Evolutionary conservation across 371 early-diverging fungal genomes (phyloP).

Genomic region (Gilbertella persicaria): DNA sequence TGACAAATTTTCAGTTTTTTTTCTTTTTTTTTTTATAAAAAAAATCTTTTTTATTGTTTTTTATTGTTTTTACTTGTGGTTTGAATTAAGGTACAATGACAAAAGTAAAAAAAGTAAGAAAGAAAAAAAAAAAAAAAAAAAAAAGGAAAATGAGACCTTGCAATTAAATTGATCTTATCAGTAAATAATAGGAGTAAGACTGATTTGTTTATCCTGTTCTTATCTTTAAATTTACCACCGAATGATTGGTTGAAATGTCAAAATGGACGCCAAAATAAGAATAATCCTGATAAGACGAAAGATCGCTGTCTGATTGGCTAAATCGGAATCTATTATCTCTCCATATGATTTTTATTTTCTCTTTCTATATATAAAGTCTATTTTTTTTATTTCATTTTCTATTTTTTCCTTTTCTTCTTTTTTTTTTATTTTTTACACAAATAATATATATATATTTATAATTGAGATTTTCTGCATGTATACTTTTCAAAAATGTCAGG

Average conservation of each 20-base stretch:
- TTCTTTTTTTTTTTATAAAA: not conserved
- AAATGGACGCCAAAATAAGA: slow-evolving; percentile 13
- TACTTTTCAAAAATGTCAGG: slow-evolving; percentile 8
- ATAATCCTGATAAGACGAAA: slow-evolving; percentile 26
- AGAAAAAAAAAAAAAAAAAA: not conserved
- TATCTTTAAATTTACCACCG: not conserved
- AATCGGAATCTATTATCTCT: slow-evolving; percentile 19
- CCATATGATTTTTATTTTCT: slow-evolving; percentile 16
- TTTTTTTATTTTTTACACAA: no score
- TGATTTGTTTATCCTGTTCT: not conserved
- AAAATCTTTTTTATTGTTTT: not conserved
- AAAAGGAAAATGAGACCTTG: not conserved
- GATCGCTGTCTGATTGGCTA: slow-evolving; percentile 10
- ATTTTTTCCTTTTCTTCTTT: slow-evolving; percentile 2
- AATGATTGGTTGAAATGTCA: slow-evolving; percentile 15
- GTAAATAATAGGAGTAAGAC: not conserved
- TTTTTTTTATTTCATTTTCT: slow-evolving; percentile 4
- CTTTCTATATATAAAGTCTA: not conserved
- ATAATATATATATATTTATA: not conserved
- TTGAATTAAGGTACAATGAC: not conserved
- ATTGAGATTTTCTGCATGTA: not conserved
- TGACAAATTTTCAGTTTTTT: not conserved
- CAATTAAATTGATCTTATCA: not conserved
- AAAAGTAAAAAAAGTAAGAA: not conserved
- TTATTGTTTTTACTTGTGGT: not conserved